Conservation (phyloP, 768 basidiomycete species). For the Lentinula guzmanii region DNA sequence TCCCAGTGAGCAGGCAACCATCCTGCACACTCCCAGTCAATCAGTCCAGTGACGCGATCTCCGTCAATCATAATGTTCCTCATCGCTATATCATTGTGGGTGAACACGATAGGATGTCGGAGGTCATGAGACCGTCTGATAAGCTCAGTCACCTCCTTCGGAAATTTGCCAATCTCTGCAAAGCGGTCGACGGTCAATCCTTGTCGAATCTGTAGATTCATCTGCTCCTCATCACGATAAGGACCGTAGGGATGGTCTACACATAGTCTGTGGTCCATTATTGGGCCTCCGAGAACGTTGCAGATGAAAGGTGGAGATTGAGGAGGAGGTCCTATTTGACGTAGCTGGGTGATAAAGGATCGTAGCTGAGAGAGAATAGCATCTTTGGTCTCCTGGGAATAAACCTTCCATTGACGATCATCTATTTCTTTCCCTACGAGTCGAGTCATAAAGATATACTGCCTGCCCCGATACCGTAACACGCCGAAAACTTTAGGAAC, state of each 20-base stretch:
- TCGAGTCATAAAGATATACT: conserved; percentile 4
- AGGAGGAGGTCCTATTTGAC: conserved; percentile 4
- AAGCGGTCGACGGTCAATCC: neutral
- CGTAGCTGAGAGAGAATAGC: neutral
- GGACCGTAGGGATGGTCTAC: conserved; percentile 3
- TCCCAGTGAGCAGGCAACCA: conserved; percentile 34
- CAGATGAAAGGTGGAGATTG: neutral
- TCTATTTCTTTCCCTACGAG: neutral
- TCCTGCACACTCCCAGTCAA: conserved; percentile 32
- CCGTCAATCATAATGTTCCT: conserved; percentile 33
- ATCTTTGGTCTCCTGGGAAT: neutral
- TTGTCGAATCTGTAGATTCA: neutral
- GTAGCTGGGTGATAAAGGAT: conserved; percentile 1
- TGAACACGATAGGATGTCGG: conserved; percentile 17
- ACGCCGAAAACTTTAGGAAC: neutral
- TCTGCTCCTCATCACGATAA: conserved; percentile 7
- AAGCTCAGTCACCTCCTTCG: neutral
- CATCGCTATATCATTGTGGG: conserved; percentile 37
- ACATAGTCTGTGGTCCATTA: conserved; percentile 1
- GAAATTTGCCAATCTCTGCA: neutral
- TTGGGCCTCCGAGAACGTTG: conserved; percentile 3
- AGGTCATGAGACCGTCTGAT: neutral
- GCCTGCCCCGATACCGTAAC: neutral
- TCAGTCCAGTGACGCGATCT: conserved; percentile 21
- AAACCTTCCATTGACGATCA: neutral